Conservation (phyloP, 192 early-diverging fungal species). For the Backusella tarrabulga region DNA sequence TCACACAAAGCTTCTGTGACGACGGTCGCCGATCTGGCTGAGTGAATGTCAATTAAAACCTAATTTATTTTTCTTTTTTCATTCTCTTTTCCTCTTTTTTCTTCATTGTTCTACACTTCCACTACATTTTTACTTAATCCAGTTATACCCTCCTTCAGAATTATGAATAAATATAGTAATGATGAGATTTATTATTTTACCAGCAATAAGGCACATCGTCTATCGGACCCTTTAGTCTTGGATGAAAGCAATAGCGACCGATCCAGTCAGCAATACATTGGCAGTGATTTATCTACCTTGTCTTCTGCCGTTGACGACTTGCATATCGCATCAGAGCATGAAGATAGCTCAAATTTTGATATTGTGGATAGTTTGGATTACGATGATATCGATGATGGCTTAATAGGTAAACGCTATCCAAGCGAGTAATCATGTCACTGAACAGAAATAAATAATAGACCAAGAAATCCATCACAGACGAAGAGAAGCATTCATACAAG, state of each 20-base stretch:
- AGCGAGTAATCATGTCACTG: not conserved
- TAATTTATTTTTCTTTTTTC: not conserved
- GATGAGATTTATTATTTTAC: not conserved
- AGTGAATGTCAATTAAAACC: not conserved
- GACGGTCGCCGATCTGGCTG: not conserved
- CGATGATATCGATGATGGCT: conserved; percentile 30
- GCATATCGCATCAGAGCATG: not conserved
- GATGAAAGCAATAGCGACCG: not conserved
- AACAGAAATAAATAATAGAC: conserved; percentile 10
- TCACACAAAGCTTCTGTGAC: not conserved
- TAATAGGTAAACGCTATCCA: conserved; percentile 23
- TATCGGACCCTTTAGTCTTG: not conserved
- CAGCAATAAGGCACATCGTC: not conserved
- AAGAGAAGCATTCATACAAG: conserved; percentile 22
- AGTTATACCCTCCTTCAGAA: conserved; percentile 6
- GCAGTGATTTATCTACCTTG: not conserved
- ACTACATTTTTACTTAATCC: not conserved
- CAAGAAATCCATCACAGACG: conserved; percentile 20
- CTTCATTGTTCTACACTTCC: conserved; percentile 9
- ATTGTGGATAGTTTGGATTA: conserved; percentile 33
- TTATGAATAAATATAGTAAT: not conserved
- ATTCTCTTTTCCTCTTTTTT: not conserved
- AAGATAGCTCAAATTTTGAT: conserved; percentile 10
- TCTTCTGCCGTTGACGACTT: not conserved
- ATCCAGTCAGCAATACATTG: not conserved